These are phyloP conservation scores for Heliosperma pusillum DNA, from an alignment of 148 eudicot species.

Conservation along the genomic window DNA sequence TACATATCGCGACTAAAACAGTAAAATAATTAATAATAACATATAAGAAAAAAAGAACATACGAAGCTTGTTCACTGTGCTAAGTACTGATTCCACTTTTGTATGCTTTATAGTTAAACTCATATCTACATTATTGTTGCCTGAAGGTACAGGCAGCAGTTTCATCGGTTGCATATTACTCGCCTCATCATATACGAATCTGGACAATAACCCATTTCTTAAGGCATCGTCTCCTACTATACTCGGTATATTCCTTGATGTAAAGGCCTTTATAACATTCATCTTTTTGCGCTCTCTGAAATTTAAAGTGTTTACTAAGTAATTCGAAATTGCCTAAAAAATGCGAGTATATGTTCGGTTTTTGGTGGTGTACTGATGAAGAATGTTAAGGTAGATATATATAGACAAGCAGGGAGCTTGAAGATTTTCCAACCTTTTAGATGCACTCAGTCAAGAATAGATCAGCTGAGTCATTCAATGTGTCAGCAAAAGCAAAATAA, in stretches of 20 bases:
- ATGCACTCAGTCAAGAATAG: not conserved
- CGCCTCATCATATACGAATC: conserved; percentile 14
- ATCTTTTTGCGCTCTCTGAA: not conserved
- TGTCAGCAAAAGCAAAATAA: conserved; percentile 9
- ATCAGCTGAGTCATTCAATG: not conserved
- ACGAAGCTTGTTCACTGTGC: conserved; percentile 22
- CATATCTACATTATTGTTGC: not conserved
- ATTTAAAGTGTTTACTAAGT: not conserved
- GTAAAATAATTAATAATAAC: not conserved
- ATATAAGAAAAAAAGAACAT: not conserved
- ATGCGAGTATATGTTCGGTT: not conserved
- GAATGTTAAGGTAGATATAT: not conserved
- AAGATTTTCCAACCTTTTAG: not conserved
- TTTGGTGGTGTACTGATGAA: not conserved
- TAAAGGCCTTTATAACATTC: conserved; percentile 24
- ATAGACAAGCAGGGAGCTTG: not conserved
- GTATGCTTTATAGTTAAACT: not conserved
- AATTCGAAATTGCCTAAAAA: not conserved
- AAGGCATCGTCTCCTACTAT: conserved; percentile 27
- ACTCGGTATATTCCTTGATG: conserved; percentile 21
- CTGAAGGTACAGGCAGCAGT: conserved; percentile 19
- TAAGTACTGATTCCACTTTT: conserved; percentile 4
- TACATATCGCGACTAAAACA: not conserved
- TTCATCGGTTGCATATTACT: conserved; percentile 12
- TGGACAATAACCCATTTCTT: conserved; percentile 20